Conservation (phyloP, 139 green algal species). For the Chlamydomonas applanata region DNA sequence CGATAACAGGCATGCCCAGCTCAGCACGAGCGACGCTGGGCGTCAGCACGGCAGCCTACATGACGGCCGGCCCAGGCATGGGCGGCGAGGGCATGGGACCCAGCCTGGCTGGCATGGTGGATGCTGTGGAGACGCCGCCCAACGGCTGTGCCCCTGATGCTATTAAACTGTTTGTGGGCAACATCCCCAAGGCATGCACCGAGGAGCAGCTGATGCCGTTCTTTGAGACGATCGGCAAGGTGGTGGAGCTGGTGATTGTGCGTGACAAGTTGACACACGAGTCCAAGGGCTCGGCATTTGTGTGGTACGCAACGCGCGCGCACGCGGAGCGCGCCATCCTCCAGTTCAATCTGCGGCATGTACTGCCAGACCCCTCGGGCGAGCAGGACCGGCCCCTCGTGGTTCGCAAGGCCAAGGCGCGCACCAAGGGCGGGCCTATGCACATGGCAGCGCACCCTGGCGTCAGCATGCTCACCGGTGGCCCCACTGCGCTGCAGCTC, state of each 20-base stretch:
- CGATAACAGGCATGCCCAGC: neutral
- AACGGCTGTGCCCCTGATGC: slow-evolving; percentile 30
- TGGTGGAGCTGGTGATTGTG: slow-evolving; percentile 65
- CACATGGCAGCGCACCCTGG: no score
- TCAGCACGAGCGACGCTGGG: no score
- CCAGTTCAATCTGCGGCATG: slow-evolving; percentile 55
- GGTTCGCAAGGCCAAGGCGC: slow-evolving; percentile 56
- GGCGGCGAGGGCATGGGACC: neutral
- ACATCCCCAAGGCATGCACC: slow-evolving; percentile 61
- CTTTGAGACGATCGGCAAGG: slow-evolving; percentile 56
- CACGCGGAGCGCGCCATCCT: slow-evolving; percentile 47
- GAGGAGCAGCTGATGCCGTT: slow-evolving; percentile 62
- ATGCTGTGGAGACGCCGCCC: slow-evolving; percentile 31
- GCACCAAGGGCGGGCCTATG: neutral
- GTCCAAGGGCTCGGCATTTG: slow-evolving; percentile 65
- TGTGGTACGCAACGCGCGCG: slow-evolving; percentile 45
- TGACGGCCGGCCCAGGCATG: neutral
- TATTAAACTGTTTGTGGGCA: slow-evolving; percentile 66
- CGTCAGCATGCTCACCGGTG: no score
- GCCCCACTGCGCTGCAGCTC: neutral
- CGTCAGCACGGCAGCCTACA: neutral
- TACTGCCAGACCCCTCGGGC: slow-evolving; percentile 38
- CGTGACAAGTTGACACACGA: slow-evolving; percentile 58
- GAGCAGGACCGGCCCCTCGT: slow-evolving; percentile 61
- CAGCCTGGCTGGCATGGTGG: neutral